Evolutionary conservation across 2,329 filamentous ascomycete genomes (phyloP).

Genomic region (Dryadomyces quercus-mongolicae): DNA sequence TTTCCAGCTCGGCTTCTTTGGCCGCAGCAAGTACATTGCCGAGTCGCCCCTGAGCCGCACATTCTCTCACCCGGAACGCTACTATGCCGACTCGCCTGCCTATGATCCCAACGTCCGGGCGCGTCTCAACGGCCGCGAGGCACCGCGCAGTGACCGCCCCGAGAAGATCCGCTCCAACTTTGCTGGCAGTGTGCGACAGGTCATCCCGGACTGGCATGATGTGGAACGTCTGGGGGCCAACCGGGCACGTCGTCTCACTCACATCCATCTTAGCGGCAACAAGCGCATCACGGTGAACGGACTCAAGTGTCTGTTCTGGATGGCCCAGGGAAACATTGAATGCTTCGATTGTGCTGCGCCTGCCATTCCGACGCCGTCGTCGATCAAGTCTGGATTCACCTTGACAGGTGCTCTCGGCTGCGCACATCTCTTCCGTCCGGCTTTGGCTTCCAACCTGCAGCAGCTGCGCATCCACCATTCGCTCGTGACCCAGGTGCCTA

Average conservation of each 20-base stretch:
- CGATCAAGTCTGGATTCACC: conserved; percentile 6
- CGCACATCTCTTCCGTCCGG: conserved; percentile 37
- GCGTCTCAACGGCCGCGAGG: conserved; percentile 23
- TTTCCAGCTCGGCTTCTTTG: conserved; percentile 22
- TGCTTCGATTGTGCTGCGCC: conserved; percentile 38
- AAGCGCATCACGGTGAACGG: conserved; percentile 28
- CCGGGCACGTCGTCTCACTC: conserved; percentile 28
- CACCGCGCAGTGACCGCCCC: conserved; percentile 20
- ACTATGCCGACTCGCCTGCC: conserved; percentile 34
- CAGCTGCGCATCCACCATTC: conserved; percentile 47
- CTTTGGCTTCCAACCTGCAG: conserved; percentile 39
- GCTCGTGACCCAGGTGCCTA: conserved; percentile 41
- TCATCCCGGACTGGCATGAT: conserved; percentile 9
- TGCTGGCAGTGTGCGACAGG: conserved; percentile 13
- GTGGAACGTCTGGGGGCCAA: conserved; percentile 2
- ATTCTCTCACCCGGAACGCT: conserved; percentile 33
- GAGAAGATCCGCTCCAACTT: conserved; percentile 19
- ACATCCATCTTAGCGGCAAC: conserved; percentile 41
- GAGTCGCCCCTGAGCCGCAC: conserved; percentile 33
- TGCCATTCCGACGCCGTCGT: conserved; percentile 14
- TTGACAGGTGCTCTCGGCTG: conserved; percentile 32
- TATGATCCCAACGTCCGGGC: conserved; percentile 20
- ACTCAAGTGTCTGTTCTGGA: conserved; percentile 29
- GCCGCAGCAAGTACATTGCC: conserved; percentile 29
- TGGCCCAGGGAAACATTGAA: conserved; percentile 34